These are phyloP conservation scores for Hyphodiscus hymeniophilus DNA, from an alignment of 495 filamentous ascomycete genomes.

Conservation along the genomic window DNA sequence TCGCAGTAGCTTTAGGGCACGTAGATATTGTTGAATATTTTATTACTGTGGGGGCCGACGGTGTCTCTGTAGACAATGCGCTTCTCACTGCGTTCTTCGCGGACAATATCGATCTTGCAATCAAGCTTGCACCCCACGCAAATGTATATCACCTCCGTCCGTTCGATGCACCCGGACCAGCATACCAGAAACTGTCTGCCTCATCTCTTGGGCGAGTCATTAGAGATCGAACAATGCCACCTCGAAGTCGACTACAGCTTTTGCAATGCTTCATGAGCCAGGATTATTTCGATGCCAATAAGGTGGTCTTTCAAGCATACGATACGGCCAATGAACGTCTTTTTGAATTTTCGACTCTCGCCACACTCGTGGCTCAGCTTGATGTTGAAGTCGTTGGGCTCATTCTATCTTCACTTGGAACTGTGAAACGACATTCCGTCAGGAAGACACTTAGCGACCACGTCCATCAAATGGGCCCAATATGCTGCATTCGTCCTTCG, in stretches of 20 bases:
- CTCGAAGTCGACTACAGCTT: background rate
- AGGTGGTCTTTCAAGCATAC: background rate
- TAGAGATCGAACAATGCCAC: background rate
- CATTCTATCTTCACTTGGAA: background rate
- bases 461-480: background rate
- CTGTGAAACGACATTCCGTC: background rate
- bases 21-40: constrained; percentile 1
- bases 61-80: background rate
- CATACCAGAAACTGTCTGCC: background rate
- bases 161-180: background rate
- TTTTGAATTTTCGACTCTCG: background rate
- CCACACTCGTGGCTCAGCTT: background rate
- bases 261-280: background rate
- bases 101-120: background rate
- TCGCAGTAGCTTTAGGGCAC: background rate
- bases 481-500: background rate
- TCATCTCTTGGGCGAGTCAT: background rate
- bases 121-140: constrained; percentile 1
- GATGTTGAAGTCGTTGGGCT: background rate
- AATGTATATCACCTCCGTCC: background rate
- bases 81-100: background rate
- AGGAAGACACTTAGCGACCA: background rate
- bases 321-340: background rate
- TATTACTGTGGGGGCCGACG: background rate
- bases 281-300: background rate